Evolutionary conservation across 2,329 filamentous ascomycete species (phyloP).

Genomic region (Coniella lustricola): DNA sequence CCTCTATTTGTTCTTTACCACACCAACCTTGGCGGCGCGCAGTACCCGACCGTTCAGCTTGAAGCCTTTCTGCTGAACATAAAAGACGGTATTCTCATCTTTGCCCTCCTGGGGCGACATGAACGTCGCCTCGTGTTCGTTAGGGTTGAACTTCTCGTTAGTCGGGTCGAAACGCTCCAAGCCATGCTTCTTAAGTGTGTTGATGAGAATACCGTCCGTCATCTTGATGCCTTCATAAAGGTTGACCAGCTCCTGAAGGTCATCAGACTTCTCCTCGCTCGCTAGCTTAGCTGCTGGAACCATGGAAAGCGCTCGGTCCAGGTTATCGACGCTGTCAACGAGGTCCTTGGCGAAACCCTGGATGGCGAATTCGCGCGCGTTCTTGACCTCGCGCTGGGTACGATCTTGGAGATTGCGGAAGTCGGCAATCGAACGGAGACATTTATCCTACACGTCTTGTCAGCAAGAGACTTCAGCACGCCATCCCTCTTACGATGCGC

Average conservation of each 20-base stretch:
- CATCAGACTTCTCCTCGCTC: constrained; percentile 39
- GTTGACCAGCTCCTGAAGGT: constrained; percentile 65
- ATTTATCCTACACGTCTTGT: constrained; percentile 65
- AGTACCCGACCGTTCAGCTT: constrained; percentile 83
- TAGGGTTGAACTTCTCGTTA: constrained; percentile 88
- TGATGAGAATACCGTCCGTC: constrained; percentile 84
- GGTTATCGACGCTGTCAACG: constrained; percentile 91
- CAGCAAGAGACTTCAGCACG: background rate
- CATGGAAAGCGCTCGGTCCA: constrained; percentile 81
- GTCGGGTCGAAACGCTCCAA: constrained; percentile 81
- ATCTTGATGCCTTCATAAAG: constrained; percentile 89
- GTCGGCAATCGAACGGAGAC: constrained; percentile 87
- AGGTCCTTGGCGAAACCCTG: constrained; percentile 94
- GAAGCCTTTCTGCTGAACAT: constrained; percentile 93
- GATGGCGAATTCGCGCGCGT: constrained; percentile 86
- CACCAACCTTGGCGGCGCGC: constrained; percentile 90
- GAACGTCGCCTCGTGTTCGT: constrained; percentile 93
- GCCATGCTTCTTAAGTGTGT: constrained; percentile 87
- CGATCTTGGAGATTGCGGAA: constrained; percentile 98
- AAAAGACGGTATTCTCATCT: constrained; percentile 85
- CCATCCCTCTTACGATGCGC: too few species aligned
- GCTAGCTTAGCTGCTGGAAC: constrained; percentile 70
- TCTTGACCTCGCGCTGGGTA: constrained; percentile 81
- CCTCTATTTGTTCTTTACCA: constrained; percentile 69
- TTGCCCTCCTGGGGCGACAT: constrained; percentile 82